A percentile compares a stretch with the other conserved stretches of the same genome.
Evolutionary conservation across 352 stramenopile genomes (phyloP).

Genomic region (Pythium brachiatum): DNA sequence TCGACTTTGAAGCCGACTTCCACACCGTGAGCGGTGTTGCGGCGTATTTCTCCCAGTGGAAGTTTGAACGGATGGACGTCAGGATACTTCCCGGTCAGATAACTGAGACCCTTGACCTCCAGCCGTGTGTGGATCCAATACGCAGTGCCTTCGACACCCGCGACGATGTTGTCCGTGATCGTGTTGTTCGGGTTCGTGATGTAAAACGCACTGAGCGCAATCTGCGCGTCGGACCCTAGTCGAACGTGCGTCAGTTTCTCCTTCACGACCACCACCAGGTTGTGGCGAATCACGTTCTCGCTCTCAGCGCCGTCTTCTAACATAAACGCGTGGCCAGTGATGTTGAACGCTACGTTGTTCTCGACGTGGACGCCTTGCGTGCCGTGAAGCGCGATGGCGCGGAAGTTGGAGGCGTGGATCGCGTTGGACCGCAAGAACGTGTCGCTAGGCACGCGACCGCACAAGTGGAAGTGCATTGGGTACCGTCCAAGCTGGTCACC

Average conservation of each 20-base stretch:
- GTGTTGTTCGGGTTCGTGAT: slow-evolving; percentile 53
- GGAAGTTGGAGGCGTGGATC: slow-evolving; percentile 46
- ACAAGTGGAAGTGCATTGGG: slow-evolving; percentile 48
- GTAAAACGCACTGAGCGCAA: slow-evolving; percentile 38
- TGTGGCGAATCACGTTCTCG: slow-evolving; percentile 51
- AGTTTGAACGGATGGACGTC: slow-evolving; percentile 29
- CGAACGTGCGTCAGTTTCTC: slow-evolving; percentile 28
- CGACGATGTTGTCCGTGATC: slow-evolving; percentile 42
- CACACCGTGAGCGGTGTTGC: slow-evolving; percentile 31
- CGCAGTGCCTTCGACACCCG: slow-evolving; percentile 37
- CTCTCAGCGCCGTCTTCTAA: slow-evolving; percentile 61
- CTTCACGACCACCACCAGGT: slow-evolving; percentile 42
- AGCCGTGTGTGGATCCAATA: slow-evolving; percentile 50
- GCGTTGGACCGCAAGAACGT: slow-evolving; percentile 37
- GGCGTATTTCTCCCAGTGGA: slow-evolving; percentile 23
- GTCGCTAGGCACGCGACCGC: slow-evolving; percentile 20
- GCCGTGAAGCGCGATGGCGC: slow-evolving; percentile 45
- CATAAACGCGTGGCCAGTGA: slow-evolving; percentile 46
- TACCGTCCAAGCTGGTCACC: slow-evolving; percentile 43
- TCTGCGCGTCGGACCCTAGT: slow-evolving; percentile 27
- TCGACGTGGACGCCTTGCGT: slow-evolving; percentile 40
- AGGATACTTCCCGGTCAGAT: slow-evolving; percentile 26
- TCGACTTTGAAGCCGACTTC: slow-evolving; percentile 35
- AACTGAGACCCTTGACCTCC: slow-evolving; percentile 31
- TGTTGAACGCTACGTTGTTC: slow-evolving; percentile 46